Evolutionary conservation across 1,284 basidiomycete genomes (phyloP).

Genomic region (Tilletia setariae): DNA sequence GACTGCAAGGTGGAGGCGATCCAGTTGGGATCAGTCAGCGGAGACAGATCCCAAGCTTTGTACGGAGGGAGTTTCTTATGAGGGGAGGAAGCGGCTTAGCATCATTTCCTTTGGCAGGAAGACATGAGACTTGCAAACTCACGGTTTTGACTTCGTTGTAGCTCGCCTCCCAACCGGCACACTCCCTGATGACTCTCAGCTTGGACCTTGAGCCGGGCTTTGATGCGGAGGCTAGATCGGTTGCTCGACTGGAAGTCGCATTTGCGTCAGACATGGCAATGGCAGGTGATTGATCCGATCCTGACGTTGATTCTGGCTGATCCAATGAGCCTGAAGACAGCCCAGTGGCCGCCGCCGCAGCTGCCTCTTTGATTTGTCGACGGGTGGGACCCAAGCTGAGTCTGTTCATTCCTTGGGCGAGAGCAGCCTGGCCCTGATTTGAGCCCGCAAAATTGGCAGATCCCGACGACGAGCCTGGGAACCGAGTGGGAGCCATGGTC

Average conservation of each 20-base stretch:
- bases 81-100: neutral
- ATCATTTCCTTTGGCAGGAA: neutral
- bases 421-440: neutral
- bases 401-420: neutral
- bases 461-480: too few species aligned
- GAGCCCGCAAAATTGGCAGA: too few species aligned
- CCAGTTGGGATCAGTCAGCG: conserved; percentile 82
- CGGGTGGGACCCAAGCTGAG: conserved; percentile 4
- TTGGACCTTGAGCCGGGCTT: neutral
- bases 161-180: conserved; percentile 80
- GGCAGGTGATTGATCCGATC: neutral
- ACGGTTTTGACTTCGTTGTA: conserved; percentile 78
- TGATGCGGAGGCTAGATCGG: neutral
- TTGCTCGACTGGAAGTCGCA: neutral
- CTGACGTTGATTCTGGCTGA: neutral
- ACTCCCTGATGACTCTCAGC: conserved; percentile 69
- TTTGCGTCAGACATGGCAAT: neutral
- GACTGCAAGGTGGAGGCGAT: conserved; percentile 69
- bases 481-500: neutral
- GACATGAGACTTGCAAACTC: conserved; percentile 42
- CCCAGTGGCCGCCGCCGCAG: neutral
- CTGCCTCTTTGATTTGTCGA: neutral
- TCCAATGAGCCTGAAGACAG: neutral
- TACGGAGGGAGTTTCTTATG: conserved; percentile 61
- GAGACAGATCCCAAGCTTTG: conserved; percentile 76